A percentile compares a stretch with the other conserved stretches of the same genome.
phyloP scores from a whole-genome alignment of 768 basidiomycete species.

The Boletus sensibilis region DNA sequence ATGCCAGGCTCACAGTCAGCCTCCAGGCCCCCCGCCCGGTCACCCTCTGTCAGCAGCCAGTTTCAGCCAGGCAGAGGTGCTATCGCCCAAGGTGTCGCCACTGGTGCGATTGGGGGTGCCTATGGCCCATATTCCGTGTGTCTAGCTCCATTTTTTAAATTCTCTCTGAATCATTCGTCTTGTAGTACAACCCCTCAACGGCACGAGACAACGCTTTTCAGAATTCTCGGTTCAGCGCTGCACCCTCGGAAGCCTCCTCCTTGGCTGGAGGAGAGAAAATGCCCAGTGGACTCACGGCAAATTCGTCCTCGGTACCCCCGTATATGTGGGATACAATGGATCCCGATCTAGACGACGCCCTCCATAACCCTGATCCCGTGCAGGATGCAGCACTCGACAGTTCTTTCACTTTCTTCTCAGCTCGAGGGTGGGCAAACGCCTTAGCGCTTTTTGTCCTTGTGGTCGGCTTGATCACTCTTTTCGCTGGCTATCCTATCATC shows the following conservation, averaged over 20 bases:
- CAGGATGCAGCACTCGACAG: slow-evolving; percentile 59
- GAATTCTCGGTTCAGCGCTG: slow-evolving; percentile 57
- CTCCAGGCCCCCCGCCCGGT: slow-evolving; percentile 26
- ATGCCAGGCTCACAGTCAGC: slow-evolving; percentile 29
- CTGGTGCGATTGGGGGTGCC: slow-evolving; percentile 70
- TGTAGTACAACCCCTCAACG: slow-evolving; percentile 55
- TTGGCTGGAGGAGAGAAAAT: slow-evolving; percentile 38
- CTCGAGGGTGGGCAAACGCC: slow-evolving; percentile 82
- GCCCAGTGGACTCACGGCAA: slow-evolving; percentile 30
- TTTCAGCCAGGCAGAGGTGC: slow-evolving; percentile 46
- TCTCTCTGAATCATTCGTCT: slow-evolving; percentile 3
- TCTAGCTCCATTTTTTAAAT: slow-evolving; percentile 10
- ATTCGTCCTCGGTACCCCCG: slow-evolving; percentile 65
- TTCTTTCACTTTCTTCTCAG: slow-evolving; percentile 72
- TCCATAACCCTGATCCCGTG: slow-evolving; percentile 86
- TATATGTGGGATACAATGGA: slow-evolving; percentile 78
- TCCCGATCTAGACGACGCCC: slow-evolving; percentile 83
- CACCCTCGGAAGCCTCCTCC: slow-evolving; percentile 46
- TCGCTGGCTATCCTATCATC: slow-evolving; percentile 87
- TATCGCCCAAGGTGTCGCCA: slow-evolving; percentile 77
- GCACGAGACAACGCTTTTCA: slow-evolving; percentile 45
- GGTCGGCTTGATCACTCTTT: slow-evolving; percentile 69
- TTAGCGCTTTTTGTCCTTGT: slow-evolving; percentile 69
- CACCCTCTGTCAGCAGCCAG: slow-evolving; percentile 29
- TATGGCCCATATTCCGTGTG: slow-evolving; percentile 89